Evolutionary conservation across 179 eudicot species (phyloP), one percentile per base, ranked within the genome.

Genomic region (Drosera spatulata): DNA sequence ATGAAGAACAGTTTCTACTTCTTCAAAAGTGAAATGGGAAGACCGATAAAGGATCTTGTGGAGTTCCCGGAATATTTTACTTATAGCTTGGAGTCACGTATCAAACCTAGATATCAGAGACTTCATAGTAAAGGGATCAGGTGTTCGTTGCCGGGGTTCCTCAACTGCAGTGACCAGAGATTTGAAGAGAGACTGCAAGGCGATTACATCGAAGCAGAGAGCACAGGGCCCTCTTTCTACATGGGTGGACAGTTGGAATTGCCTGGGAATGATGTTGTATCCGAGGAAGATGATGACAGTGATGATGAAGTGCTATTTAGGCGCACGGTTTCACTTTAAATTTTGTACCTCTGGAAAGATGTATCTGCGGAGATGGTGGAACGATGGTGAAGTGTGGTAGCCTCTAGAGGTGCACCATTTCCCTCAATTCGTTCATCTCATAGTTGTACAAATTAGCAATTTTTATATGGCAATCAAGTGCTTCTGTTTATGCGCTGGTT

Each of bases 21-120:
- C 70, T 93, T 80, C 81, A 93, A 93, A 86, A 86, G 77, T 48
- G 99, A 88, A 77, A 88, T 84, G 86, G 93, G 88, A 12, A 70
- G 90, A 71, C 96, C 95, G 6, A 50, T 93, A 55, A 79, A 77
- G 61, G 99, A 93, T 78, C 91, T 93, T n/a, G 82, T 88, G 22
- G 90, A 93, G 59, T 93, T 86, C 62, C 99, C 96, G 2, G 99
- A 93, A 53, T 93, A 88, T 74, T 88, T 91, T 33, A 93, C 96
- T 9, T 93, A 93, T 58, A 82, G 99, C 75, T 80, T 93, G 65
- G 99, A 86, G 59, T 86, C 90, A 22, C 77, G 99, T 62, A 88
- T 93, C 63, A 93, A 86, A 67, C 95, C 93, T 14, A 75, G 99
- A 72, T 82, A 84, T 62, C 87, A 80, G 53, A 80, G 63, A 52